Conservation (phyloP, 2,329 filamentous ascomycete genomes). For the Neopestalotiopsis sp. region DNA sequence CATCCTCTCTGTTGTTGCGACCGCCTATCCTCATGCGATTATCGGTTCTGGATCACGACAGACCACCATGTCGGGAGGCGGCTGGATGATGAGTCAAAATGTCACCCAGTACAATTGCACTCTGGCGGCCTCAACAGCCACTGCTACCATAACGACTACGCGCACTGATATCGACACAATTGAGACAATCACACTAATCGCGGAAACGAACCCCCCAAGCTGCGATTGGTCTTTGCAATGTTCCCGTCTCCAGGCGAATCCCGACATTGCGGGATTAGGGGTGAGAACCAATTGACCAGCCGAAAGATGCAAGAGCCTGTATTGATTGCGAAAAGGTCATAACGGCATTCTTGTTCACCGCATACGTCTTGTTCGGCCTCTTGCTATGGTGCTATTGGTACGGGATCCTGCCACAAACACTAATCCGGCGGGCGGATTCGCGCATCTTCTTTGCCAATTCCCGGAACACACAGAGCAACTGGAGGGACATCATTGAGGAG, state of each 20-base stretch:
- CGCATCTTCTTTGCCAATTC: background rate
- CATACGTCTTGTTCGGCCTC: background rate
- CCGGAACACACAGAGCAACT: background rate
- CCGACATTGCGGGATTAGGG: background rate
- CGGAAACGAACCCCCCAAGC: background rate
- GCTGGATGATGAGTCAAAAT: background rate
- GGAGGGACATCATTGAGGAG: background rate
- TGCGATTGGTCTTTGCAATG: background rate
- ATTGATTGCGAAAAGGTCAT: background rate
- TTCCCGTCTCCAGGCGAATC: background rate
- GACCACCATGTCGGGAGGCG: background rate
- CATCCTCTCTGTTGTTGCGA: too few species aligned
- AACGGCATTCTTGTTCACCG: background rate
- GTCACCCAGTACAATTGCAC: background rate
- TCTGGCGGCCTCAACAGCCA: background rate
- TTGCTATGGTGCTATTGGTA: background rate
- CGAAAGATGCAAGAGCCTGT: background rate
- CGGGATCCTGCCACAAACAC: background rate
- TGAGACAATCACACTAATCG: background rate
- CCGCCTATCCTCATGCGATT: too few species aligned
- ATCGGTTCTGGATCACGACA: too few species aligned
- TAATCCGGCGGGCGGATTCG: background rate
- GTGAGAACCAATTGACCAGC: background rate
- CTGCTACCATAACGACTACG: background rate
- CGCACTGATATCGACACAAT: background rate